Evolutionary conservation across 2,329 filamentous ascomycete species (phyloP).

Genomic region (Pestalotiopsis sp.): DNA sequence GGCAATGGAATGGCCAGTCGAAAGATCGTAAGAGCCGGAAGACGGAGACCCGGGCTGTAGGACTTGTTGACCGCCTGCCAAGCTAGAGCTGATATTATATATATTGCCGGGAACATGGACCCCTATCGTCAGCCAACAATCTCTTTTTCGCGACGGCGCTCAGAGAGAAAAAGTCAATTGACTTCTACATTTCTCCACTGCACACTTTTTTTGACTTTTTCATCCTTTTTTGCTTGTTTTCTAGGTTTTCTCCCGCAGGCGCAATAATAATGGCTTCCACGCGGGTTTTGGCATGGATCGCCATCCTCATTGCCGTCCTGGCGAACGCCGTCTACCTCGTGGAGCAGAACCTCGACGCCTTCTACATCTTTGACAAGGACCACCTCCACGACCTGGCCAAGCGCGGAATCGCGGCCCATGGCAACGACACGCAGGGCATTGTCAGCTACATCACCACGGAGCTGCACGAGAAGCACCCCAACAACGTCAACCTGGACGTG

Average conservation of each 20-base stretch:
- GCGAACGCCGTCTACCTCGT: conserved; percentile 56
- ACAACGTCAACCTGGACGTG: conserved; percentile 69
- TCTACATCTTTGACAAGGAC: conserved; percentile 76
- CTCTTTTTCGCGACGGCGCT: neutral
- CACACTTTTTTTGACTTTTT: conserved; percentile 6
- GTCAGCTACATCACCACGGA: conserved; percentile 72
- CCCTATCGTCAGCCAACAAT: conserved; percentile 3
- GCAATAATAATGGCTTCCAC: conserved; percentile 5
- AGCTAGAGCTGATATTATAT: neutral
- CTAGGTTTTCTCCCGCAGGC: neutral
- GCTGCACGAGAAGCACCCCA: conserved; percentile 55
- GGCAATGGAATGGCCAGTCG: neutral
- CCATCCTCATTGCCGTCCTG: conserved; percentile 36
- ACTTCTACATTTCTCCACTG: neutral
- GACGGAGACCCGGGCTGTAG: neutral
- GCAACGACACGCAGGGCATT: conserved; percentile 73
- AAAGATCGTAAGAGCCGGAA: conserved; percentile 5
- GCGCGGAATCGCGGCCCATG: conserved; percentile 68
- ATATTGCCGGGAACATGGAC: neutral
- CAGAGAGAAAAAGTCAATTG: conserved; percentile 2
- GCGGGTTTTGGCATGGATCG: conserved; percentile 13
- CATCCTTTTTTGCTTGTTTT: neutral
- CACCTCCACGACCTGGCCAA: conserved; percentile 71
- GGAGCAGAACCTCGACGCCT: conserved; percentile 60
- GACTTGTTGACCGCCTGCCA: conserved; percentile 3